These are phyloP conservation scores for Teunomyces kruisii DNA, from an alignment of 805 yeast species.

Conservation along the genomic window DNA sequence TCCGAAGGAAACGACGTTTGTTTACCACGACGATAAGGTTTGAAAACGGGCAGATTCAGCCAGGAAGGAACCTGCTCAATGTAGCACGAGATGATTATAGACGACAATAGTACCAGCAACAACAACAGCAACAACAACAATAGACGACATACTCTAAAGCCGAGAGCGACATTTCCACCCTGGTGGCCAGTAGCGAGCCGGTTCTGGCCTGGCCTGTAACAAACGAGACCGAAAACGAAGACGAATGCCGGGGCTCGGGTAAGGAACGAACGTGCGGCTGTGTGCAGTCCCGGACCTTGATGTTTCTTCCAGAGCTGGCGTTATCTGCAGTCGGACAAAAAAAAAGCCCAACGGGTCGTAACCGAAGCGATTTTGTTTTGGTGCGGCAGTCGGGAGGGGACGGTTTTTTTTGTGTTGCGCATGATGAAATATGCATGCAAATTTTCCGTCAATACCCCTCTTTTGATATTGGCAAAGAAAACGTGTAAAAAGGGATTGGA, in stretches of 20 bases:
- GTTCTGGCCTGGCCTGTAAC: too few relatives aligned
- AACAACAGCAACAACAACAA: too few relatives aligned
- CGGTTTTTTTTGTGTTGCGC: not conserved
- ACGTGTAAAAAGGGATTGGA: not conserved
- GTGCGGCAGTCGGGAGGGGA: constrained; percentile 4
- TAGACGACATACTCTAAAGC: not conserved
- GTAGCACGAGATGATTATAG: too few relatives aligned
- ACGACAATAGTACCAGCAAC: too few relatives aligned
- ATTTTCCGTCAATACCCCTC: constrained; percentile 5
- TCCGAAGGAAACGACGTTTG: constrained; percentile 51
- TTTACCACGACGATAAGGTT: constrained; percentile 60
- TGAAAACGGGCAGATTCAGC: constrained; percentile 6
- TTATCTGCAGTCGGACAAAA: not conserved
- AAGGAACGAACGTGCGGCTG: too few relatives aligned
- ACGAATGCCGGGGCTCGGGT: not conserved
- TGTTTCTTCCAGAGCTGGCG: not conserved
- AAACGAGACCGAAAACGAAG: too few relatives aligned
- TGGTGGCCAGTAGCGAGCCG: too few relatives aligned
- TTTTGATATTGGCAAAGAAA: not conserved
- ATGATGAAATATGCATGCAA: not conserved
- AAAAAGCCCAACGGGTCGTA: not conserved
- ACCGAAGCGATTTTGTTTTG: not conserved
- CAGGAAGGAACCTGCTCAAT: too few relatives aligned
- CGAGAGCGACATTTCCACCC: not conserved
- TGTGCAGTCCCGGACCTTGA: not conserved